Evolutionary conservation across 768 basidiomycete genomes (phyloP), one percentile per base, ranked within the genome.

Genomic region (Imleria badia): DNA sequence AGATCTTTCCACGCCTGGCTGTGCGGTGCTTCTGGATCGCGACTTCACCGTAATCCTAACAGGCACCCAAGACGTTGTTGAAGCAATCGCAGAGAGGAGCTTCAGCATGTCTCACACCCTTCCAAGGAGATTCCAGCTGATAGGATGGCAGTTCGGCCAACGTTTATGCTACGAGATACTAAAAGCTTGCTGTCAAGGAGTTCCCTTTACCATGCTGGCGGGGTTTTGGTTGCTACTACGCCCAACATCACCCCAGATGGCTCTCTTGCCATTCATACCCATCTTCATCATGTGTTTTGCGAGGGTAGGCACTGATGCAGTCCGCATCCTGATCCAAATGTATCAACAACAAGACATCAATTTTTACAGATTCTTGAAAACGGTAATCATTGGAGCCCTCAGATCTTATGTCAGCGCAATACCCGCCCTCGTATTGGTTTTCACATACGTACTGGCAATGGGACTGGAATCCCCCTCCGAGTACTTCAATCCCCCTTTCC

Each of bases 11-110:
- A 15, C 40, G 2, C 43, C 12, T 5, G 34, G 51, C 6, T 53
- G 13, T 5, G 51, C 52, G 12, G 41, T 53, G 2, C 34, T 57
- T 41, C 33, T 48, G 54, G 50, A 52, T 45, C 36, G 20, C 3
- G 43, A 48, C 17, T 56, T 48, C 22, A 41, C 35, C 10, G 11
- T 59, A 8, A 13, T 59, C 7, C 11, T 51, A 14, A 43, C 10
- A 1, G 58, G 54, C 15, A 23, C 15, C 46, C 50, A 40, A 29
- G 38, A 20, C 15, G 15, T 48, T 9, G 54, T 55, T 2, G 53
- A 59, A 13, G 44, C 54, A 17, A 43, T 55, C 20, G 40, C 49
- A 20, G 53, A 51, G 38, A 36, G 52, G 11, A 20, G 36, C 6
- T 59, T 59, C 41, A 23, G 15, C 29, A 40, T 48, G 23, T 51